Percentiles rank a stretch among this genome's conserved stretches.
Conservation (phyloP, 75 land plant genomes). For the Picea sitchensis region DNA sequence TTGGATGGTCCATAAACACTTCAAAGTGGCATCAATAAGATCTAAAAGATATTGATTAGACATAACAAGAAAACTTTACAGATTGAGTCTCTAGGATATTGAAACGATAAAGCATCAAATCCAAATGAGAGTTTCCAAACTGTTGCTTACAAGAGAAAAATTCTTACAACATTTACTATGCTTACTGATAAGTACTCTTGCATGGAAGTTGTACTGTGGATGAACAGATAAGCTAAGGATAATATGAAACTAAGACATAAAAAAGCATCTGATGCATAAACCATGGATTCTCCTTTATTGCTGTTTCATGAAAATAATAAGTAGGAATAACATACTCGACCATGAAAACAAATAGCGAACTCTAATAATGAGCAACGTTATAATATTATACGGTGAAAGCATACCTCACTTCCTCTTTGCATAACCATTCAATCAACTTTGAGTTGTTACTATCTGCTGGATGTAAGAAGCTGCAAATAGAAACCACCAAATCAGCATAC, state of each 20-base stretch:
- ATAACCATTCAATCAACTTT: slow-evolving; percentile 69
- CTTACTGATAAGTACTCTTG: not conserved
- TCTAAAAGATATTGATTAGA: not conserved
- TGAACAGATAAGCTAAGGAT: not conserved
- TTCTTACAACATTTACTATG: not conserved
- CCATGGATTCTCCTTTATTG: not conserved
- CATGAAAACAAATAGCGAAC: not conserved
- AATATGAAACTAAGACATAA: not conserved
- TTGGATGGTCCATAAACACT: not conserved
- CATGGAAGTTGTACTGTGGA: not conserved
- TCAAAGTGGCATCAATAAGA: not conserved
- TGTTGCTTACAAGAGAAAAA: not conserved
- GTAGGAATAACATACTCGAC: not conserved
- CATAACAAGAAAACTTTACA: not conserved
- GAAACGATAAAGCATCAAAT: not conserved
- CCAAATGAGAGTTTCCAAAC: not conserved
- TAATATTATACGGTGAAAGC: not conserved
- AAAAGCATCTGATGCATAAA: not conserved
- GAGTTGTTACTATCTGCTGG: slow-evolving; percentile 82
- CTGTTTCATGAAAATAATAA: not conserved
- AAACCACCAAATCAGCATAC: not conserved
- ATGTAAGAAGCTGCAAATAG: slow-evolving; percentile 72
- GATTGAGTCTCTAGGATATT: not conserved
- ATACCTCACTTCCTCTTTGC: slow-evolving; percentile 81
- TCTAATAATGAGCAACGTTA: not conserved